Percentiles rank a stretch among this genome's conserved stretches.
Evolutionary conservation across 148 eudicot species (phyloP).

Genomic region (Bassia scoparia): DNA sequence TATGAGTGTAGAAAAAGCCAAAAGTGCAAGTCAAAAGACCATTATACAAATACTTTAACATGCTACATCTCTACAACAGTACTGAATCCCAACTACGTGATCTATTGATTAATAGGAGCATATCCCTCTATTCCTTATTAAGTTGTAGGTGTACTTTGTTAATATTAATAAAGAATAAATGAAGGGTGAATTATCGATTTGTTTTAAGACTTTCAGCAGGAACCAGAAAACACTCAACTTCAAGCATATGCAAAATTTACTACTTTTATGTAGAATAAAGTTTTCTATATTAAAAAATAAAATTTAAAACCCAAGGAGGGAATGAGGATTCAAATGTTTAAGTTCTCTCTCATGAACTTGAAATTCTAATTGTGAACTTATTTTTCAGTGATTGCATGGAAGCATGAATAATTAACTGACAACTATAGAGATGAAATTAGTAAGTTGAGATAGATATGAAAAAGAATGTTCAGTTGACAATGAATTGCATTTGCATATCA

Average conservation of each 20-base stretch:
- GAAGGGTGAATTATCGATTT: neutral
- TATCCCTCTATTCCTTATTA: neutral
- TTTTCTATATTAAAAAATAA: neutral
- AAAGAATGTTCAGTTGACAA: neutral
- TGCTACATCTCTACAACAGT: neutral
- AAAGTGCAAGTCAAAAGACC: neutral
- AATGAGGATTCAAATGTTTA: neutral
- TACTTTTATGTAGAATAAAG: neutral
- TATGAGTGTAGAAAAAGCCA: neutral
- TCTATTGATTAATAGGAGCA: neutral
- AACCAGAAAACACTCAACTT: neutral
- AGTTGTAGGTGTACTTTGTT: neutral
- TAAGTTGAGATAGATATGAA: neutral
- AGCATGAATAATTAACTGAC: no score
- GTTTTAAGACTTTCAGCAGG: neutral
- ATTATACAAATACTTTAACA: neutral
- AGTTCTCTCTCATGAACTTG: neutral
- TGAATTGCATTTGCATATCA: no score
- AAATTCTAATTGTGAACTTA: no score
- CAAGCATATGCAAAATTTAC: neutral
- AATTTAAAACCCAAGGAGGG: neutral
- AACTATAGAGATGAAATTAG: no score
- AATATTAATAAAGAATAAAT: neutral
- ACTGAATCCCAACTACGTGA: neutral
- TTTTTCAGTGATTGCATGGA: no score